Evolutionary conservation across 129 eudicot genomes (phyloP), one percentile per base, ranked within the genome.

Genomic region (Flaveria bidentis): DNA sequence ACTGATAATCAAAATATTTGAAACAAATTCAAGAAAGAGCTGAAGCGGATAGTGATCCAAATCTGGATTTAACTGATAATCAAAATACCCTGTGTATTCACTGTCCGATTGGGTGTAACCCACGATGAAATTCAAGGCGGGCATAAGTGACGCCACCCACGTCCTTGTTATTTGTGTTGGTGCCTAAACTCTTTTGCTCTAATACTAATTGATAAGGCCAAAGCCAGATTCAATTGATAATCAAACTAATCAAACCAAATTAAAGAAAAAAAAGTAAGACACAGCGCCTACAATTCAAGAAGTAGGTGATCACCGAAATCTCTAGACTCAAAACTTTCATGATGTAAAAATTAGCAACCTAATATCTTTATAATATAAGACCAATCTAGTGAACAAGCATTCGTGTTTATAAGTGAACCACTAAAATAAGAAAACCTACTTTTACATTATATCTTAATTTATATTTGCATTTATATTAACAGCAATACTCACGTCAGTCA

Each of bases 401-500:
- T 30, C 46, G 4, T 28, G 45, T 15, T 28, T 33, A 30, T 61
- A 25, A 61, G 67, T 3, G 13, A 26, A 28, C 45, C 14, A 62
- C 18, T 30, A 62, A 62, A 26, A 62, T 30, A 14, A 26, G 68
- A 4, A 26, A 62, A 62, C 42, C 20, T 62, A 26, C 20, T 23
- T 16, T 58, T 58, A 58, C 42, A 15, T 55, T 0, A 30, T 6
- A 18, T 44, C 12, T 28, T 23, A 2, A 6, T 14, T 39, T 66
- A 33, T 30, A 63, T 1, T 65, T 26, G 18, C 70, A 30, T 69
- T 61, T 22, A 25, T 45, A 36, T 18, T 5, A 14, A 33, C 52
- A 52, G 62, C 60, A 69, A 78, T 44, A 88, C 97, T 94, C 86
- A 91, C 99, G 51, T 89, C 98, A 45, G 75, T 85, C 61, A 89